Conservation (phyloP, 1,284 basidiomycete genomes). For the Cutaneotrichosporon spelunceum region DNA sequence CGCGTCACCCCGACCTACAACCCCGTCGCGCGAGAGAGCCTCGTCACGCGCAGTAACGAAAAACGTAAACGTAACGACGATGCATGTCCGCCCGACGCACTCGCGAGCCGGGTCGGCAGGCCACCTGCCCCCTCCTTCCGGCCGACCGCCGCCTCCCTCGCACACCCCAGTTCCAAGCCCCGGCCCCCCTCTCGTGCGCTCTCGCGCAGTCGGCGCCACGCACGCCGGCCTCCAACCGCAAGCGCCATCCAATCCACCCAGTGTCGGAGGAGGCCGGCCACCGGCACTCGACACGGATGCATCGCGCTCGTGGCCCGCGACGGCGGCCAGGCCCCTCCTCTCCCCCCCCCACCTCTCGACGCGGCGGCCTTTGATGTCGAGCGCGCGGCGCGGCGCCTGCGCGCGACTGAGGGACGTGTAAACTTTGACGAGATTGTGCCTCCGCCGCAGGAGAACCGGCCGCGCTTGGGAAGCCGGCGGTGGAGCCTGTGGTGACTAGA, state of each 20-base stretch:
- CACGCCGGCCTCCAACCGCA: too few relatives aligned
- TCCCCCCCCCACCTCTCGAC: neutral
- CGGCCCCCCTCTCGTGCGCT: neutral
- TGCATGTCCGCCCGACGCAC: neutral
- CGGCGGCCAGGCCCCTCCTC: neutral
- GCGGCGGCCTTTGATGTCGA: slow-evolving; percentile 18
- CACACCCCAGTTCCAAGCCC: neutral
- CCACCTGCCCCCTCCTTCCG: neutral
- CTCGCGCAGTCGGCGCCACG: neutral
- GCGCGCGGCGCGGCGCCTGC: slow-evolving; percentile 10
- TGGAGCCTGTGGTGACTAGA: slow-evolving; percentile 11
- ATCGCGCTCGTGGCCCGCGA: slow-evolving; percentile 1
- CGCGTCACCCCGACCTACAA: neutral
- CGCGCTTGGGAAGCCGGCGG: neutral
- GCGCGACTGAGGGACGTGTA: slow-evolving; percentile 9
- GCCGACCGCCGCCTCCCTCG: neutral
- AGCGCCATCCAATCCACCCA: too few relatives aligned
- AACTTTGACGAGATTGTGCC: slow-evolving; percentile 19
- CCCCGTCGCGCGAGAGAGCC: neutral
- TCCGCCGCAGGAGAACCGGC: slow-evolving; percentile 12
- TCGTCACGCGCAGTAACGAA: neutral
- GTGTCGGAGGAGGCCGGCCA: neutral
- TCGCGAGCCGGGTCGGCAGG: neutral
- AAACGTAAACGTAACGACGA: neutral
- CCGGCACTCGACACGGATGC: neutral